Evolutionary conservation across 2,329 filamentous ascomycete species (phyloP).

Genomic region (Alternaria solani): DNA sequence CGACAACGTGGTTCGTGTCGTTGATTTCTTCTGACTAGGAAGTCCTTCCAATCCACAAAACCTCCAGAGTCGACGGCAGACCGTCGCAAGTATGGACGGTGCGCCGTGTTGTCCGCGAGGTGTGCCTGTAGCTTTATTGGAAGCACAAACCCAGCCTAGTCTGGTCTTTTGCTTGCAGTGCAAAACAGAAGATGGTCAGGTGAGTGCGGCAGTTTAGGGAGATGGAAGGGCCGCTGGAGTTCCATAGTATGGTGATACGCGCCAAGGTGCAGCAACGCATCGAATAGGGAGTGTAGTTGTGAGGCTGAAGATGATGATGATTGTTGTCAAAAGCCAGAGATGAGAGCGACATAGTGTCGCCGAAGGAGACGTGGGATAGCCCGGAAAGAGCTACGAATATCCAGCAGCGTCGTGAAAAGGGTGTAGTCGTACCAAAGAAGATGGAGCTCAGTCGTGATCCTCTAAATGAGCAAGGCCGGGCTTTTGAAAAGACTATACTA

Average conservation of each 20-base stretch:
- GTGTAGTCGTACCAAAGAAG: constrained; percentile 19
- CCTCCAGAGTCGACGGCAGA: background rate
- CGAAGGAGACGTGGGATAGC: constrained; percentile 10
- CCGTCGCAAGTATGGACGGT: background rate
- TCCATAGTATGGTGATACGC: constrained; percentile 11
- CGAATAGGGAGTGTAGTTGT: constrained; percentile 11
- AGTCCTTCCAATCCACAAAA: constrained; percentile 1
- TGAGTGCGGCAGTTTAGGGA: constrained; percentile 29
- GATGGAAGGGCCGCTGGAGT: constrained; percentile 32
- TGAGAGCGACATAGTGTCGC: background rate
- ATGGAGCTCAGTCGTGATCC: constrained; percentile 22
- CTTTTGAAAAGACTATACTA: constrained; percentile 30
- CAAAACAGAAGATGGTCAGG: constrained; percentile 34
- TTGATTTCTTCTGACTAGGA: constrained; percentile 32
- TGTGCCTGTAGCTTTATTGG: background rate
- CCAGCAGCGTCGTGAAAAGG: constrained; percentile 19
- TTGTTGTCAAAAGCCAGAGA: constrained; percentile 4
- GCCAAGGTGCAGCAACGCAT: constrained; percentile 7
- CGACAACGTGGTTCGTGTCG: constrained; percentile 7
- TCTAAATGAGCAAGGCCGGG: constrained; percentile 29
- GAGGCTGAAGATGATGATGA: background rate
- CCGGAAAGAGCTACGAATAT: constrained; percentile 16
- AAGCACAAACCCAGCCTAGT: constrained; percentile 37
- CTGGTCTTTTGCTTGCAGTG: constrained; percentile 25
- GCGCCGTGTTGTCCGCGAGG: background rate